Evolutionary conservation across 1,284 basidiomycete genomes (phyloP).

Genomic region (Paramarasmius palmivorus): DNA sequence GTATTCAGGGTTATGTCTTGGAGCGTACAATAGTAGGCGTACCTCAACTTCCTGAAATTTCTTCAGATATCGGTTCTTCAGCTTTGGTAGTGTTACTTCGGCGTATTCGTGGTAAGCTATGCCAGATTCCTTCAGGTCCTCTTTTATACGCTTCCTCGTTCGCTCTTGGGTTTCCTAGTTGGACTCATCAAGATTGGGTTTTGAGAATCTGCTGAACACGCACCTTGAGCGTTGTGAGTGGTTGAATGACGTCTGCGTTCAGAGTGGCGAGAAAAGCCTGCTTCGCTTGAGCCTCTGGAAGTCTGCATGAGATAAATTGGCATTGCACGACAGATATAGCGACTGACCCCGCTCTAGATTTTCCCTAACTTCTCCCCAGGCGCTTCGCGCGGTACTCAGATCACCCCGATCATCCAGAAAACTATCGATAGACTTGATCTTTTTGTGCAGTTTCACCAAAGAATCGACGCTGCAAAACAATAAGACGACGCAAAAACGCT

Average conservation of each 20-base stretch:
- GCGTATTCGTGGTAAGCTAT: conserved; percentile 77
- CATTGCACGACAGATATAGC: conserved; percentile 4
- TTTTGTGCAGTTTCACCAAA: conserved; percentile 69
- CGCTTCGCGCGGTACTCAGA: conserved; percentile 61
- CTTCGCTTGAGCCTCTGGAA: conserved; percentile 76
- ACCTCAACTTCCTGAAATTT: conserved; percentile 87
- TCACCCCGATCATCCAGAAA: conserved; percentile 66
- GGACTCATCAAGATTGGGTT: conserved; percentile 3
- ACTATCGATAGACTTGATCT: conserved; percentile 65
- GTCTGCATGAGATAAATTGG: conserved; percentile 3
- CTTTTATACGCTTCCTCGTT: conserved; percentile 85
- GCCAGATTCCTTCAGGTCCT: conserved; percentile 79
- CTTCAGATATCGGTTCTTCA: conserved; percentile 76
- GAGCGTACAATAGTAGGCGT: conserved; percentile 17
- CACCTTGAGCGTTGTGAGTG: conserved; percentile 69
- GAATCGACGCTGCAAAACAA: conserved; percentile 59
- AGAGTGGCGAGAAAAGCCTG: conserved; percentile 75
- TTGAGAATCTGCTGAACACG: not conserved
- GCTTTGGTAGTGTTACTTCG: conserved; percentile 70
- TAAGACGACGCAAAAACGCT: not conserved
- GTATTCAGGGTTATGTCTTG: too few species aligned
- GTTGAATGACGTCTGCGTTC: conserved; percentile 69
- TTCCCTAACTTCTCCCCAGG: conserved; percentile 83
- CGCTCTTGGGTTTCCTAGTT: conserved; percentile 82
- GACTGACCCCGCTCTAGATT: conserved; percentile 74